Base-by-base conservation (phyloP, 2,329 filamentous ascomycete genomes). In the Diaporthe sp. region DNA sequence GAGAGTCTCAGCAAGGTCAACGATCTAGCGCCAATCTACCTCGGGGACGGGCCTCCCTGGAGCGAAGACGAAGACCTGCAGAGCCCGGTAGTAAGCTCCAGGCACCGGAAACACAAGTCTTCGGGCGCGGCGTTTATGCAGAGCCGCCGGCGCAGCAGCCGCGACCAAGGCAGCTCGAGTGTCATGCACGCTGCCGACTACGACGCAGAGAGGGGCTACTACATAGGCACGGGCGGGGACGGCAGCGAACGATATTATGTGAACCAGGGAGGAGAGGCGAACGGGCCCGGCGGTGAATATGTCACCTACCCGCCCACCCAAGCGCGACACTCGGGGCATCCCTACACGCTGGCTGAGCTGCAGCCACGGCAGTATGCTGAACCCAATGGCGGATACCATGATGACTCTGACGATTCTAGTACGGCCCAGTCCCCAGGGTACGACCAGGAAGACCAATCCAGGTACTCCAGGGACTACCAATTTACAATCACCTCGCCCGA, bases 51-150 rank as follows among this genome's bases (percentile, higher is more conserved):
- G 0, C 96, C 96, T 30, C 96, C 96, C 3, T 98, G 95, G 86
- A 97, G 95, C 83, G 96, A 98, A 84, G 96, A 98, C 80, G 95
- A 98, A 79, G 97, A 98, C 83, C 88, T 98, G 57, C 95, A 97
- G 80, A 97, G 95, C 81, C 96, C 96, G 0, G 94, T 98, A 25
- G 95, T 96, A 19, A 95, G 93, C 77, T 94, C 94, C 52, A 89
- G 94, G 74, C 95, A 97, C 83, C 93, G 94, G 81, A 97, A 97
- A 84, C 93, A 96, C 84, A 97, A 94, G 83, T 94, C 93, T 3
- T 89, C 90, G 0, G 88, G 88, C 2, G 87, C 88, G 25, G 84
- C 87, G 5, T 83, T 86, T 71, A 82, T 82, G 58, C 82, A 86
- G 80, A 85, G 85, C 69, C 87, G 87, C 80, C 82, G 86, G 71